Base-by-base conservation (phyloP, 352 stramenopile genomes). In the Globisporangium radiosum region DNA sequence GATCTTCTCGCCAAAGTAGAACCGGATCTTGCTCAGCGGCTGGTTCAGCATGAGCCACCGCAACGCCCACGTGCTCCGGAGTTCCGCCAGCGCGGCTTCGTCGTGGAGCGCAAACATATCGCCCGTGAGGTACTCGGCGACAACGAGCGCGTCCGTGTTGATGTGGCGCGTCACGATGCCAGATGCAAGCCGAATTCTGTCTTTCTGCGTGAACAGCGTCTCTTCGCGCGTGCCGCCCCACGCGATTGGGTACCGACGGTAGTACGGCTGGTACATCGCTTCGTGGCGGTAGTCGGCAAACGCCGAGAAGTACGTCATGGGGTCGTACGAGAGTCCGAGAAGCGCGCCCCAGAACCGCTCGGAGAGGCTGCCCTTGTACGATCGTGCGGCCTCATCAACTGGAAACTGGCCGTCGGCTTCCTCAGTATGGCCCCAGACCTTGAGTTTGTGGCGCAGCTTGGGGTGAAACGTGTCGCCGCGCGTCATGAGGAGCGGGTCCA, bases 1-100 rank as follows among this genome's bases (percentile, higher is more conserved):
- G 14, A 96, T 82, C 58, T 92, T 91, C 59, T 97, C 88, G 55
- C 90, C 90, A 76, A 96, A 97, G 69, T 97, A 97, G 53, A 77
- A 83, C 7, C 84, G 83, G 50, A 97, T 92, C 50, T 91, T 87
- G 69, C 93, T 77, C 11, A 97, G 65, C 17, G 89, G 88, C 58
- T 96, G 88, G 54, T 81, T 79, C 11, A 90, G 42, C 75, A 94
- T 85, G 37, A 65, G 60, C 84, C 79, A 95, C 49, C 76, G 72
- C 19, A 90, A 60, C 1, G 90, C 85, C 86, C 89, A 97, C 48
- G 70, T 65, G 19, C 68, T 64, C 1, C 82, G 81, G 37, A 97
- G 63, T n/a, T 93, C 75, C 0, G 81, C 56, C 1, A 96, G 69
- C n/a, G 85, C 79, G 0, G 65, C 66, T 0, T 67, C 19, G 56